Evolutionary conservation across 495 filamentous ascomycete genomes (phyloP).

Genomic region (Penicillium salamii): DNA sequence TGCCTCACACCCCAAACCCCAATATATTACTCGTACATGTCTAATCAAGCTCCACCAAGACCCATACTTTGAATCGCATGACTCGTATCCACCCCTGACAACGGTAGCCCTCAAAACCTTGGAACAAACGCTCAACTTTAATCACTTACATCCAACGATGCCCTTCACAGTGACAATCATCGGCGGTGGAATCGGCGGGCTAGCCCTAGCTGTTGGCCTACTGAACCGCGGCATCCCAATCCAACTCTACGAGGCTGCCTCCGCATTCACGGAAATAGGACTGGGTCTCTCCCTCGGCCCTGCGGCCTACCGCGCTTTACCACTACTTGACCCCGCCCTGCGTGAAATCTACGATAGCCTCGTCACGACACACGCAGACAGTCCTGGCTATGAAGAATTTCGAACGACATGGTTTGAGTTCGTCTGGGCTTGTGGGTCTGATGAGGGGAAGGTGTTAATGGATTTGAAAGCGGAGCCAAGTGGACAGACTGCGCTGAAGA

Average conservation of each 20-base stretch:
- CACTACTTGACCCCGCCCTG: conserved; percentile 42
- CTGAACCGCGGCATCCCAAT: conserved; percentile 47
- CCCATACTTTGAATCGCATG: too few species aligned
- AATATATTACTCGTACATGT: too few species aligned
- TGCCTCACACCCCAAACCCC: too few species aligned
- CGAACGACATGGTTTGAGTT: conserved; percentile 28
- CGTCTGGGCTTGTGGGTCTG: conserved; percentile 20
- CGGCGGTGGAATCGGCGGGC: conserved; percentile 59
- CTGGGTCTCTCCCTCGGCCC: conserved; percentile 59
- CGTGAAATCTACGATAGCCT: conserved; percentile 31
- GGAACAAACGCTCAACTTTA: neutral
- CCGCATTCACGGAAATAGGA: conserved; percentile 53
- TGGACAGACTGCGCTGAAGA: conserved; percentile 39
- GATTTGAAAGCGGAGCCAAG: conserved; percentile 31
- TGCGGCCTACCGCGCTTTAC: conserved; percentile 55
- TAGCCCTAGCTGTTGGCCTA: conserved; percentile 54
- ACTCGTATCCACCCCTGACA: too few species aligned
- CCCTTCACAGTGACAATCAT: conserved; percentile 49
- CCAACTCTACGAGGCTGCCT: conserved; percentile 55
- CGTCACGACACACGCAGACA: conserved; percentile 29
- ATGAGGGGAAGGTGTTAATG: conserved; percentile 26
- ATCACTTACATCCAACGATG: neutral
- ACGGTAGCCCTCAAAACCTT: neutral
- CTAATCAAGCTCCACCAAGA: too few species aligned
- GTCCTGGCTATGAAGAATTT: conserved; percentile 23